Base-by-base conservation (phyloP, 2,329 filamentous ascomycete species). In the Huntiella decipiens region DNA sequence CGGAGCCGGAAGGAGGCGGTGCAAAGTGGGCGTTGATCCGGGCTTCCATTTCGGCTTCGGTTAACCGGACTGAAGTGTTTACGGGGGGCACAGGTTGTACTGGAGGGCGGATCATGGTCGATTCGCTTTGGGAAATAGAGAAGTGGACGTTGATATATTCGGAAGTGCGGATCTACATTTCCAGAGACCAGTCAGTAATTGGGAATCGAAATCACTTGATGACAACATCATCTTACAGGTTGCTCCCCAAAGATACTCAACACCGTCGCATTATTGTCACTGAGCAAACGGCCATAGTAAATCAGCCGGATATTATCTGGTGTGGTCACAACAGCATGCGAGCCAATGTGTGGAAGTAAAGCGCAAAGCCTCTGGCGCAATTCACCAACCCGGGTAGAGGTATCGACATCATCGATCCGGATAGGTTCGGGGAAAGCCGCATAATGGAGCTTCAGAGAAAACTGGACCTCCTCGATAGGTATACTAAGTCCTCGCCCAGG, bases 251-350 rank as follows among this genome's bases (percentile, higher is more conserved):
- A 72, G 3, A 78, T 58, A 34, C 73, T 66, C 17, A 66, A 55
- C 59, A 79, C 61, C 12, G 67, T 75, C 48, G 75, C 71, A 8
- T 60, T 59, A 34, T 77, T 72, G 43, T 66, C 66, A 28, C 63
- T 56, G 41, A 79, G 59, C 40, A 74, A 63, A 33, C 73, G 68
- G 1, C 75, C 75, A 37, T 70, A 64, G 53, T 78, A 68, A 34
- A 79, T 79, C 49, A 79, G 59, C 37, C 74, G 65, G 56, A 78
- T 72, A 32, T 68, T 64, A 32, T 73, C 66, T 50, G 74, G 65
- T 12, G 34, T 28, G 10, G 36, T 35, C 4, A 35, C 28, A 36
- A 31, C 28, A 33, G 44, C 35, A 13, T 44, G 64, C 53, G 3
- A 73, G 73, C 44, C 64, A 67, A 38, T 67, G 56, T 17, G 64